Evolutionary conservation across 208 protist species (phyloP).

Genomic region (Trypanosoma vivax): DNA sequence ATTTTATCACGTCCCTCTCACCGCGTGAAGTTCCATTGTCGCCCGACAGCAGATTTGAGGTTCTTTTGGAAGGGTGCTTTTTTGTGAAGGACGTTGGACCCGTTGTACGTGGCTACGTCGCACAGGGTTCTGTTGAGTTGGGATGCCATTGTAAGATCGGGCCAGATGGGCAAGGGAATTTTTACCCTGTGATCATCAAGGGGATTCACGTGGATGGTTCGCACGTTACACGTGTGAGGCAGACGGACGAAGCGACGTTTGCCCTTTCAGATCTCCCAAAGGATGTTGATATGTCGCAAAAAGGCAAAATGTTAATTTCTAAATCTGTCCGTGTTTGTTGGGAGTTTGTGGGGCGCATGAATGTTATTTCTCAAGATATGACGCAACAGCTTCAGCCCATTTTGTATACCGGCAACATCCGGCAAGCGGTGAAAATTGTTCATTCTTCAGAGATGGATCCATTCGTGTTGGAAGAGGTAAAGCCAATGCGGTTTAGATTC

Average conservation of each 20-base stretch:
- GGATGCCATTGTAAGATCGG: slow-evolving; percentile 88
- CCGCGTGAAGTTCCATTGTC: slow-evolving; percentile 21
- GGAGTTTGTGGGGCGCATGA: slow-evolving; percentile 31
- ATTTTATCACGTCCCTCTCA: slow-evolving; percentile 35
- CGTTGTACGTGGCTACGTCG: slow-evolving; percentile 91
- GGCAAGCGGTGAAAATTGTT: slow-evolving; percentile 57
- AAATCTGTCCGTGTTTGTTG: slow-evolving; percentile 16
- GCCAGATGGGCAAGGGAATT: slow-evolving; percentile 86
- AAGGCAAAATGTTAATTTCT: slow-evolving; percentile 56
- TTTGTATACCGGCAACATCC: slow-evolving; percentile 44
- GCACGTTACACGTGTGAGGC: slow-evolving; percentile 82
- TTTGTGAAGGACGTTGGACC: slow-evolving; percentile 83
- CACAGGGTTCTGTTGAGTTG: slow-evolving; percentile 73
- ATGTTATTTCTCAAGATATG: slow-evolving; percentile 55
- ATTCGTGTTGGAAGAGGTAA: slow-evolving; percentile 1
- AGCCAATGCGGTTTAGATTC: slow-evolving; percentile 40
- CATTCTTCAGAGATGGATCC: background rate
- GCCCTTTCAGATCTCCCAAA: slow-evolving; percentile 81
- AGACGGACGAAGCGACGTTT: slow-evolving; percentile 87
- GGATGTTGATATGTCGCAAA: slow-evolving; percentile 44
- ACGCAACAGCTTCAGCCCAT: slow-evolving; percentile 58
- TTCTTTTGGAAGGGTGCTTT: slow-evolving; percentile 74
- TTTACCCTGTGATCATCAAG: slow-evolving; percentile 69
- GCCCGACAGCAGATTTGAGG: slow-evolving; percentile 58
- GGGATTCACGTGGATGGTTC: slow-evolving; percentile 91